These are phyloP conservation scores for Monilinia laxa DNA, from an alignment of 2,329 filamentous ascomycete species.

Conservation along the genomic window DNA sequence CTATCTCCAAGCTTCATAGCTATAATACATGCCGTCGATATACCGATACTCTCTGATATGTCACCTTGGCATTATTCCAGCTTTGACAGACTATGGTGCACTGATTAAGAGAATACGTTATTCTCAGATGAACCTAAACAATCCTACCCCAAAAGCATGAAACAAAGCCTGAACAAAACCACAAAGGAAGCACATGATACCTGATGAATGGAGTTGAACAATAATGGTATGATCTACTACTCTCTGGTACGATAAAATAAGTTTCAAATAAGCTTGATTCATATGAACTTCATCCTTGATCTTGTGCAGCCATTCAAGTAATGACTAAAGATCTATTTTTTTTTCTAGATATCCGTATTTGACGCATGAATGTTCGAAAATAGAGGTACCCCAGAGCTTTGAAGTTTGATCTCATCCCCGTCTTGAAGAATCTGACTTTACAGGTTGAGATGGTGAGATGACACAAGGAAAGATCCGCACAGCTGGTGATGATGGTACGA, in stretches of 20 bases:
- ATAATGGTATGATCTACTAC: background rate
- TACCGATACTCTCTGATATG: background rate
- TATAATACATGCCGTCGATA: background rate
- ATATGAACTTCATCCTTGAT: background rate
- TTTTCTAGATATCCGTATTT: constrained; percentile 11
- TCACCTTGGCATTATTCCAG: background rate
- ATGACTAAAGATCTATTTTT: background rate
- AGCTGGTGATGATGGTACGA: background rate
- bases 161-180: background rate
- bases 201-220: constrained; percentile 2
- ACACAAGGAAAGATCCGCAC: background rate
- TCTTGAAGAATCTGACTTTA: background rate
- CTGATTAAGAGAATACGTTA: background rate
- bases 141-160: background rate
- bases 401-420: constrained; percentile 13
- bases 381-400: background rate
- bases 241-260: background rate
- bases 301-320: background rate
- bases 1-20: background rate
- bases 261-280: constrained; percentile 18
- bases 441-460: background rate
- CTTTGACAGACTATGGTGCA: background rate
- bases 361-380: background rate
- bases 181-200: background rate
- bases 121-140: constrained; percentile 1